Evolutionary conservation across 2,329 filamentous ascomycete species (phyloP), one percentile per base, ranked within the genome.

Genomic region (Myriosclerotinia curreyana): DNA sequence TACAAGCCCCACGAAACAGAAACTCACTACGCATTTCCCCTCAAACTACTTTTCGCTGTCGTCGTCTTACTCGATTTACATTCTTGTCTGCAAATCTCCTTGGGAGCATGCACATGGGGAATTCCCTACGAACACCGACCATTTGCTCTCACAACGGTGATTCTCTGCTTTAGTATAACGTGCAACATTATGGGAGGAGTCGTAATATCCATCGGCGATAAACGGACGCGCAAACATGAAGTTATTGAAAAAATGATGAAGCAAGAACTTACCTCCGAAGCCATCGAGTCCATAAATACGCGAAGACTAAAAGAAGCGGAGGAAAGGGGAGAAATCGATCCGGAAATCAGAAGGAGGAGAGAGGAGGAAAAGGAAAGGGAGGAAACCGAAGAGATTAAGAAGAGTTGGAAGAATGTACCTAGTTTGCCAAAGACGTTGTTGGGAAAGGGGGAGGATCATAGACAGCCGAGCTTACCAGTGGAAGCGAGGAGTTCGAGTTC

Each of bases 261-360:
- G 28, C 91, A 94, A 74, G 85, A 91, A 67, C 76, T 95, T 60
- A 96, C 91, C 0, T 76, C 82, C 52, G 80, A 86, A 71, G 86
- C 85, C 1, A 86, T 88, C 22, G 66, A 70, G 11, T 22, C 68
- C 68, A 98, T 99, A 0, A 92, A 96, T 72, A 95, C 89, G 44
- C 90, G 95, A 73, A 95, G 96, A 68, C 96, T 94, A 86, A 98
- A 94, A 7, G 95, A 95, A 72, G 95, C 87, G 2, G 70, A 71
- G 54, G 66, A 69, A 38, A 64, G 69, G 34, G 70, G 70, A 17
- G 68, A 68, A 14, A 56, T 70, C 14, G 64, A 71, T 58, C 65
- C 63, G 8, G 59, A 61, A 14, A 67, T 72, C 42, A 61, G 69
- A 68, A 79, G 80, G 68, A 82, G 83, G 69, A 77, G 83, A 14